phyloP scores from a whole-genome alignment of 768 basidiomycete species.

The Trametes cingulata region DNA sequence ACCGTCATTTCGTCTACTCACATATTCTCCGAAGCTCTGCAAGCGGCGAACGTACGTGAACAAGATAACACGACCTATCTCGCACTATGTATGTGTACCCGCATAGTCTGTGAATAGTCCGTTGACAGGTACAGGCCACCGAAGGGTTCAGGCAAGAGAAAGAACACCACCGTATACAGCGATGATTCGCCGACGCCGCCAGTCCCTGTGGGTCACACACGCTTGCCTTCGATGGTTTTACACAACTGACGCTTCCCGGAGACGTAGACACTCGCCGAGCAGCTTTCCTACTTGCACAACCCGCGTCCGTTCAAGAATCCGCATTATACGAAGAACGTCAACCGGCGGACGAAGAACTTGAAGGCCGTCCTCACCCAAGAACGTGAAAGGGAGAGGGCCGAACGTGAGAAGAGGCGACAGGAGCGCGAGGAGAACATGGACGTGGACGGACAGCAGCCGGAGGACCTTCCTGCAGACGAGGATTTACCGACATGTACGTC shows the following conservation, averaged over 20 bases:
- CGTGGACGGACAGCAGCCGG: conserved; percentile 44
- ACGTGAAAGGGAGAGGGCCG: conserved; percentile 71
- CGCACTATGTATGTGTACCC: background rate
- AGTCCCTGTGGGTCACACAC: conserved; percentile 26
- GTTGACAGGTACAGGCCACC: conserved; percentile 32
- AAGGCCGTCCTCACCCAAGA: conserved; percentile 80
- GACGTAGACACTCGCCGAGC: conserved; percentile 66
- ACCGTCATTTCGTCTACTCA: too few species aligned
- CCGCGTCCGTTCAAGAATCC: conserved; percentile 82
- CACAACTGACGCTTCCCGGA: background rate
- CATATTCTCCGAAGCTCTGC: too few species aligned
- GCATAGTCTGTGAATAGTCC: background rate
- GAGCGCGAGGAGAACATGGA: conserved; percentile 62
- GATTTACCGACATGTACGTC: conserved; percentile 72
- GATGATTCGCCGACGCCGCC: conserved; percentile 36
- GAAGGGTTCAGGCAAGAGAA: conserved; percentile 35
- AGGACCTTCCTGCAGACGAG: conserved; percentile 41
- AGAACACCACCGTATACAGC: conserved; percentile 25
- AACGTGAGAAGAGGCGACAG: conserved; percentile 57
- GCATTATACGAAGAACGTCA: conserved; percentile 66
- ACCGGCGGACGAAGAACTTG: conserved; percentile 74
- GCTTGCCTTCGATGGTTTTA: background rate
- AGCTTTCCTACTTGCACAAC: conserved; percentile 68
- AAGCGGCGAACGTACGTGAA: too few species aligned
- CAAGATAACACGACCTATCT: background rate